phyloP scores from a whole-genome alignment of 148 eudicot genomes.

The Pouteria glomerata region DNA sequence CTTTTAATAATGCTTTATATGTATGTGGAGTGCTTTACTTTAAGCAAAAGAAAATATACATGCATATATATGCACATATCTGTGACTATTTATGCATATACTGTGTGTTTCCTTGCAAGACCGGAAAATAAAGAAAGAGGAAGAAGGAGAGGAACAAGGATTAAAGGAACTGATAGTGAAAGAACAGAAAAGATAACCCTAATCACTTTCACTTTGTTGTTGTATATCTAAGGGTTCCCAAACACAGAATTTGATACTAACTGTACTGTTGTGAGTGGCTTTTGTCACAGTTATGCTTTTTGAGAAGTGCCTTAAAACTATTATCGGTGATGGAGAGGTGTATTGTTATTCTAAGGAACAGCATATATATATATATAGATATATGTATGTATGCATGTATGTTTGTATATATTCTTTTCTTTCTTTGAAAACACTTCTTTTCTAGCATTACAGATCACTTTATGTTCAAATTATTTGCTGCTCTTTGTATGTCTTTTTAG shows the following conservation, averaged over 20 bases:
- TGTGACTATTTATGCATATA: conserved; percentile 9
- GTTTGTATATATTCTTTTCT: conserved; percentile 15
- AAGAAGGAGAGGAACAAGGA: background rate
- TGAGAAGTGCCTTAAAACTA: conserved; percentile 1
- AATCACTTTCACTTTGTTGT: conserved; percentile 5
- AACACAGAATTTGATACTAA: conserved; percentile 14
- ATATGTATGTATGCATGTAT: background rate
- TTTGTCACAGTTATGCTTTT: conserved; percentile 27
- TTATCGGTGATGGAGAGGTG: conserved; percentile 17
- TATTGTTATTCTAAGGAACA: background rate
- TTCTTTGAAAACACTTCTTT: conserved; percentile 51
- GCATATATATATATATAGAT: background rate
- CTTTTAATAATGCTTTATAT: conserved; percentile 46
- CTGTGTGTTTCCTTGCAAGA: conserved; percentile 6
- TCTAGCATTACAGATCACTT: conserved; percentile 40
- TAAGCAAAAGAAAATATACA: conserved; percentile 25
- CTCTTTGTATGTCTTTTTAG: conserved; percentile 80
- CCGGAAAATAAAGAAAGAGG: no score
- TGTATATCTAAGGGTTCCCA: conserved; percentile 15
- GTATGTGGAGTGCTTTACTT: conserved; percentile 40
- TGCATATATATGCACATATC: background rate
- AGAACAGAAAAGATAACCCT: conserved; percentile 6
- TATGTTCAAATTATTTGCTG: conserved; percentile 62
- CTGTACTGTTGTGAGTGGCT: conserved; percentile 8
- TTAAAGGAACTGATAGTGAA: conserved; percentile 2